phyloP scores from a whole-genome alignment of 495 filamentous ascomycete genomes.

The Oleoguttula mirabilis region DNA sequence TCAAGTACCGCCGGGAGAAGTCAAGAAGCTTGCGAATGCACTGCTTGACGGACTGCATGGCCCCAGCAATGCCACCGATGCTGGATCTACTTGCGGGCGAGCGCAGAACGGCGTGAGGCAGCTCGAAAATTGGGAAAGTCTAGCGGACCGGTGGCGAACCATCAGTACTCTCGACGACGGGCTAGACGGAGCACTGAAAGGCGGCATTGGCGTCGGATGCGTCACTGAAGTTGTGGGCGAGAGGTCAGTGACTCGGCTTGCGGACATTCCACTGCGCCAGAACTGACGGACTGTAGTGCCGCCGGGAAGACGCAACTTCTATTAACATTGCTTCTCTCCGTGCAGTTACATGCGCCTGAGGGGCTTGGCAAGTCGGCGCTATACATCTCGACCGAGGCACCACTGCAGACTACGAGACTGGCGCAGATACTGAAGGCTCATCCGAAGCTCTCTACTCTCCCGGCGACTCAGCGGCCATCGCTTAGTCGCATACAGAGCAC shows the following conservation, averaged over 20 bases:
- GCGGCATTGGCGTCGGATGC: conserved; percentile 74
- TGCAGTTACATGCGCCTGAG: conserved; percentile 61
- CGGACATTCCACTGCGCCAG: not conserved
- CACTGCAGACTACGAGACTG: conserved; percentile 68
- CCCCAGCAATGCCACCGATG: conserved; percentile 9
- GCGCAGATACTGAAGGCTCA: conserved; percentile 61
- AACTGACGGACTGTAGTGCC: conserved; percentile 44
- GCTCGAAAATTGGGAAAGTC: conserved; percentile 1
- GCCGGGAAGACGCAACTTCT: conserved; percentile 95
- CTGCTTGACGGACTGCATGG: conserved; percentile 54
- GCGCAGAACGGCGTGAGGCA: too few species aligned
- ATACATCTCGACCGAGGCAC: conserved; percentile 91
- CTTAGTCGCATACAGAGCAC: conserved; percentile 62
- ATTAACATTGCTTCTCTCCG: conserved; percentile 63
- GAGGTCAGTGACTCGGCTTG: conserved; percentile 39
- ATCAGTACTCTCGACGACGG: conserved; percentile 71
- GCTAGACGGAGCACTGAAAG: conserved; percentile 64
- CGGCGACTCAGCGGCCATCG: conserved; percentile 43
- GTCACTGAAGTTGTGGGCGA: conserved; percentile 89
- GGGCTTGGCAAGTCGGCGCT: conserved; percentile 60
- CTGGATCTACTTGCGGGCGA: too few species aligned
- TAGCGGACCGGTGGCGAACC: conserved; percentile 37
- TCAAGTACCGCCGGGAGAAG: conserved; percentile 64
- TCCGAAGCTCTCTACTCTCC: conserved; percentile 41
- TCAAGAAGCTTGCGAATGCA: conserved; percentile 54